Base-by-base conservation (phyloP, 2,329 filamentous ascomycete species). In the Exophiala sp. region DNA sequence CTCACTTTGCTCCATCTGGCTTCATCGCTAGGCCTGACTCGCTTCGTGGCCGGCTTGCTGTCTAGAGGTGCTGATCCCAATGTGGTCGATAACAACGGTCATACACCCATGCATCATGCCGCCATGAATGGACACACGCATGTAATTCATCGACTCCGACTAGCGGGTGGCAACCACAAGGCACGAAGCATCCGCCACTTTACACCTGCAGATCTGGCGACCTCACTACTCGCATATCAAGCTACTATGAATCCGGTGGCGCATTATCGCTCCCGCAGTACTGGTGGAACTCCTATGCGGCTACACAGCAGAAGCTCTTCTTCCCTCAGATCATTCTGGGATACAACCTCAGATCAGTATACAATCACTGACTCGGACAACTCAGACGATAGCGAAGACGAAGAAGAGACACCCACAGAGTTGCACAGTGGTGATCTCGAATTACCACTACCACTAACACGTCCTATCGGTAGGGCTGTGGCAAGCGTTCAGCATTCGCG, bases 1-100 rank as follows among this genome's bases (percentile, higher is more conserved):
- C 88, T 92, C 65, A 90, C 87, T 1, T 86, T 95, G 79, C 79
- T 95, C 57, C 89, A 94, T 65, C 76, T 91, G 58, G 88, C 88
- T 1, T 88, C 85, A 62, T 87, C 87, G 7, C 73, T 91, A 10
- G 89, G 89, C 5, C 80, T 90, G 62, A 81, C 85, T 59, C 82
- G 87, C 43, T 86, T 95, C 59, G 88, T 88, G 46, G 87, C 87
- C 10, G 88, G 85, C 29, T 78, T 95, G 21, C 75, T 95, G 16
- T 87, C 85, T 8, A 81, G 88, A 59, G 88, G 89, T n/a, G 89
- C 88, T 16, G 86, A 87, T 65, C 83, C 86, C 1, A 85, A 92
- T 64, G 75, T 84, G 35, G 81, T 84, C 51, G 90, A 95, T 67
- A 86, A 84, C 58, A 86, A 87, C 46, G 89, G 89, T 18, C 92